These are phyloP conservation scores for Carallia brachiata DNA, from an alignment of 345 rosid species.

Conservation along the genomic window DNA sequence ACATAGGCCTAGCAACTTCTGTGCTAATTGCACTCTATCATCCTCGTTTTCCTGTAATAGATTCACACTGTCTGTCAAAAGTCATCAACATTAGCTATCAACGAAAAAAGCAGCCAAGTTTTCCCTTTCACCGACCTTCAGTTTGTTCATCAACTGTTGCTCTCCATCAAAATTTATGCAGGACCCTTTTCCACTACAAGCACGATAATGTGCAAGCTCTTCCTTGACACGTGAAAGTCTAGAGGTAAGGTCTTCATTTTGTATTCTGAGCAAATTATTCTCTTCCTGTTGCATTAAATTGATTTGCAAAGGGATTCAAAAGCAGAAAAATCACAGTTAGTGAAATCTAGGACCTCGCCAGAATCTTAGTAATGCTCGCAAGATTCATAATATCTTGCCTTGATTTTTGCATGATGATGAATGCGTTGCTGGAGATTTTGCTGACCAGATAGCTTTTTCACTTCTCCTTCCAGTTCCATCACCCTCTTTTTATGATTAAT, in stretches of 20 bases:
- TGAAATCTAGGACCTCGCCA: no score
- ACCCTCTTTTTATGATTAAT: conserved; percentile 56
- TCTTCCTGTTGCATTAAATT: conserved; percentile 62
- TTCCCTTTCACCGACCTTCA: conserved; percentile 42
- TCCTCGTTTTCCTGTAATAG: conserved; percentile 61
- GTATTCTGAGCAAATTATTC: conserved; percentile 67
- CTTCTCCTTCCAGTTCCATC: conserved; percentile 78
- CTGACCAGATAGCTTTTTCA: conserved; percentile 71
- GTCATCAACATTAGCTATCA: background rate
- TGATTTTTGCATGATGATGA: conserved; percentile 87
- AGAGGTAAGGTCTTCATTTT: conserved; percentile 69
- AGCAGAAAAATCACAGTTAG: no score
- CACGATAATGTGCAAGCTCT: conserved; percentile 73
- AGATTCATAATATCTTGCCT: conserved; percentile 49
- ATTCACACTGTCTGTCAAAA: conserved; percentile 9
- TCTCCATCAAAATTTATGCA: conserved; percentile 53
- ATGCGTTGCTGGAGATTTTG: conserved; percentile 88
- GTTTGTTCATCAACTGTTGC: conserved; percentile 45
- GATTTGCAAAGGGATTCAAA: no score
- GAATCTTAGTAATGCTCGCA: no score
- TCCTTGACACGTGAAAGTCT: conserved; percentile 64
- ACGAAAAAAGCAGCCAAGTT: background rate
- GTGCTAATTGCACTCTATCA: conserved; percentile 63
- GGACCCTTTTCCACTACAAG: conserved; percentile 55
- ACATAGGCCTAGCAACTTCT: conserved; percentile 60